Evolutionary conservation across 805 yeast species (phyloP).

Genomic region (Lipomyces oligophaga): DNA sequence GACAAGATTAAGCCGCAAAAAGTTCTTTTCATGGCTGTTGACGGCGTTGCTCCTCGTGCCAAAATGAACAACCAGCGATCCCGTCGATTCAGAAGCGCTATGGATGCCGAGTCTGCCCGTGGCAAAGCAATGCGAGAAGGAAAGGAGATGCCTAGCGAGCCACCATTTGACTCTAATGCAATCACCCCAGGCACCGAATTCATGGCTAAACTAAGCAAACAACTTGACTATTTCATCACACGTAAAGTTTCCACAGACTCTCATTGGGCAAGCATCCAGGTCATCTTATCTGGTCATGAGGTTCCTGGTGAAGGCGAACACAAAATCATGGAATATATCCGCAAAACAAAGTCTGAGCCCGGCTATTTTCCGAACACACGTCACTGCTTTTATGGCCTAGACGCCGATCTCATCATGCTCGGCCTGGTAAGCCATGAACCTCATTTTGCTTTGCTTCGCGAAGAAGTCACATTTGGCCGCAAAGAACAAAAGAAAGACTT

Average conservation of each 20-base stretch:
- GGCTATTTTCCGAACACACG: conserved; percentile 75
- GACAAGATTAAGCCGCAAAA: conserved; percentile 81
- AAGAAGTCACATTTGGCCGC: conserved; percentile 72
- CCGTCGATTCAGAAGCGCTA: conserved; percentile 89
- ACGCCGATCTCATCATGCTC: conserved; percentile 92
- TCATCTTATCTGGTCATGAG: conserved; percentile 86
- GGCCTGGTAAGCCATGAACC: conserved; percentile 91
- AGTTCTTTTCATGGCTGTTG: conserved; percentile 92
- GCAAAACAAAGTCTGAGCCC: conserved; percentile 69
- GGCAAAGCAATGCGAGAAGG: conserved; percentile 72
- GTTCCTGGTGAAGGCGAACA: conserved; percentile 99
- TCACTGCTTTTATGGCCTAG: conserved; percentile 93
- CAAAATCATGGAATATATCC: conserved; percentile 88
- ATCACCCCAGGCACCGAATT: conserved; percentile 97
- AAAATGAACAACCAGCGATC: conserved; percentile 98
- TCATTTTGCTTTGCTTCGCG: conserved; percentile 90
- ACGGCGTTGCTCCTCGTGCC: conserved; percentile 98
- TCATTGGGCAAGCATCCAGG: conserved; percentile 73
- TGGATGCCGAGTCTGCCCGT: conserved; percentile 80
- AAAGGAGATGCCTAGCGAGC: conserved; percentile 70
- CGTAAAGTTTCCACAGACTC: conserved; percentile 83
- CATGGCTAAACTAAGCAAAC: conserved; percentile 81
- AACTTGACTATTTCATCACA: conserved; percentile 81
- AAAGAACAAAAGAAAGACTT: conserved; percentile 44
- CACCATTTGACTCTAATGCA: conserved; percentile 85